A percentile compares a stretch with the other conserved stretches of the same genome.
Conservation (phyloP, 2,329 filamentous ascomycete species). For the Colletotrichum sp. region DNA sequence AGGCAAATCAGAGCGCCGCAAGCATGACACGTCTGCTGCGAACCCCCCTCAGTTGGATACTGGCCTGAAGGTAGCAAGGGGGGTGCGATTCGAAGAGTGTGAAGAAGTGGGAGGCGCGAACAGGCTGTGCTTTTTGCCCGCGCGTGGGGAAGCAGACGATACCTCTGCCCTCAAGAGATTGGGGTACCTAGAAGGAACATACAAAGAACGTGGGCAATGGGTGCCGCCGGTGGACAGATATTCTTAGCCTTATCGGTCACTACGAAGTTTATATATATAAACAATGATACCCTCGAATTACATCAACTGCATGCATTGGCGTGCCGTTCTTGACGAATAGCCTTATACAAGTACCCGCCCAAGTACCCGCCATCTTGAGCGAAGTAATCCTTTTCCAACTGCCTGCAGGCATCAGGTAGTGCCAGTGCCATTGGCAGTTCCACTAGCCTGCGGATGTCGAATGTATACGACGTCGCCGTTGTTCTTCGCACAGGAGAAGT, state of each 20-base stretch:
- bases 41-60: not conserved
- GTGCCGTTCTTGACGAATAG: not conserved
- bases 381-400: not conserved
- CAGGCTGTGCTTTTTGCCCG: not conserved
- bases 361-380: not conserved
- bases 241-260: not conserved
- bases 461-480: not conserved
- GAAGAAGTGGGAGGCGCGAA: not conserved
- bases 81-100: not conserved
- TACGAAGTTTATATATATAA: not conserved
- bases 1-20: not conserved
- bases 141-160: not conserved
- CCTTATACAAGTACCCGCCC: not conserved
- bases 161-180: not conserved
- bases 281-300: constrained; percentile 3
- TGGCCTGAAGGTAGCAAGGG: not conserved
- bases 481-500: not conserved
- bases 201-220: not conserved
- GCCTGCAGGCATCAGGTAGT: not conserved
- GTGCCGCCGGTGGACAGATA: not conserved
- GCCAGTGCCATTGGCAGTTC: not conserved
- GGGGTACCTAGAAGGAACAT: not conserved
- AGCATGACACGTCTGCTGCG: not conserved
- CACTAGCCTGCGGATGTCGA: not conserved
- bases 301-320: not conserved